These are phyloP conservation scores for Bisporella sp. DNA, from an alignment of 2,329 filamentous ascomycete genomes.

Conservation along the genomic window DNA sequence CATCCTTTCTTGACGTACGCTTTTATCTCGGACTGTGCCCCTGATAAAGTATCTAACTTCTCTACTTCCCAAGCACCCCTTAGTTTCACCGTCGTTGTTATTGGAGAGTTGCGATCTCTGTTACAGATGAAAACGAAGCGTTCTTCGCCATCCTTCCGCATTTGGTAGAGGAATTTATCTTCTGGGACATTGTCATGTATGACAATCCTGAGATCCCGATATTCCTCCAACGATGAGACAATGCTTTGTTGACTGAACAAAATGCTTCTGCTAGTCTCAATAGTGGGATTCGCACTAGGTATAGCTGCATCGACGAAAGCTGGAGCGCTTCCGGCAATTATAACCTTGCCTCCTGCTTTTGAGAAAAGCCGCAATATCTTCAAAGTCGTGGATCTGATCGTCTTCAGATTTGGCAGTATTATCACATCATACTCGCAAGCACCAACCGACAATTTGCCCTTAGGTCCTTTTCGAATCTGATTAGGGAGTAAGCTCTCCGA, in stretches of 20 bases:
- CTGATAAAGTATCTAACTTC: slow-evolving; percentile 24
- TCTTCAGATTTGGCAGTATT: slow-evolving; percentile 26
- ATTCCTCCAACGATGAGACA: slow-evolving; percentile 15
- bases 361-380: slow-evolving; percentile 19
- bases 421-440: slow-evolving; percentile 26
- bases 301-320: slow-evolving; percentile 19
- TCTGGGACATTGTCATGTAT: slow-evolving; percentile 4
- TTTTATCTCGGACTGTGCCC: slow-evolving; percentile 7
- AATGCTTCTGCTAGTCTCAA: slow-evolving; percentile 11
- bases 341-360: slow-evolving; percentile 16
- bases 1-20: slow-evolving; percentile 11
- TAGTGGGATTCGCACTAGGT: slow-evolving; percentile 4
- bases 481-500: slow-evolving; percentile 24
- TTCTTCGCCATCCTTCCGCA: slow-evolving; percentile 24
- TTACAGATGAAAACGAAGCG: slow-evolving; percentile 28
- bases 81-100: slow-evolving; percentile 17
- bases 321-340: slow-evolving; percentile 20
- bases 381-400: slow-evolving; percentile 26
- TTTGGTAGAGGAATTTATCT: slow-evolving; percentile 23
- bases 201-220: slow-evolving; percentile 19
- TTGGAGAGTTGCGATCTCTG: slow-evolving; percentile 17
- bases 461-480: slow-evolving; percentile 9
- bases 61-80: slow-evolving; percentile 23
- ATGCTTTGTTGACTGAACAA: slow-evolving; percentile 18
- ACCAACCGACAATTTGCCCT: slow-evolving; percentile 19